Percentiles rank a stretch among this genome's conserved stretches.
These are phyloP conservation scores for Tilletia horrida DNA, from an alignment of 1,284 basidiomycete genomes.

Conservation along the genomic window DNA sequence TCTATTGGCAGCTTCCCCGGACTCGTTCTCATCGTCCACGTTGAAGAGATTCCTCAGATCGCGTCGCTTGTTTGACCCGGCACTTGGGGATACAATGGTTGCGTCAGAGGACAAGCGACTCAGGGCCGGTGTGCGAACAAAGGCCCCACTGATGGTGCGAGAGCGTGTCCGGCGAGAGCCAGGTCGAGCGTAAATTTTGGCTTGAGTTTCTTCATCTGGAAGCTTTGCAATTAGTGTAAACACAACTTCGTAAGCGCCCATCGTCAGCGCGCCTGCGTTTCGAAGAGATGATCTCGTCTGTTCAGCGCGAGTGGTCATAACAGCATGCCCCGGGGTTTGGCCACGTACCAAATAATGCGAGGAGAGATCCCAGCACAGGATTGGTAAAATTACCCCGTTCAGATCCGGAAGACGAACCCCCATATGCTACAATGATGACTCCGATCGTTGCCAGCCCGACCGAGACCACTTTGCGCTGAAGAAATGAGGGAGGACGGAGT, in stretches of 20 bases:
- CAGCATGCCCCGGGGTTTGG: slow-evolving; percentile 31
- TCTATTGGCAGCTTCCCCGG: background rate
- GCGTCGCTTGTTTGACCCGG: background rate
- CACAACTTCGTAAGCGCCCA: slow-evolving; percentile 52
- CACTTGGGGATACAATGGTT: background rate
- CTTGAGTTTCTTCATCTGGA: slow-evolving; percentile 33
- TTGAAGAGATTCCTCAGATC: background rate
- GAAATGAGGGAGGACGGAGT: background rate
- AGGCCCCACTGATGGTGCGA: slow-evolving; percentile 7
- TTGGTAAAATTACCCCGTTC: slow-evolving; percentile 25
- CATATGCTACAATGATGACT: slow-evolving; percentile 49
- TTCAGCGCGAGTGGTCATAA: slow-evolving; percentile 12
- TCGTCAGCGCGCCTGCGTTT: slow-evolving; percentile 47
- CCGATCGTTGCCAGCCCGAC: slow-evolving; percentile 47
- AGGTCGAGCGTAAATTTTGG: background rate
- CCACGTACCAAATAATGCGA: slow-evolving; percentile 33
- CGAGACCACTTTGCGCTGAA: slow-evolving; percentile 41
- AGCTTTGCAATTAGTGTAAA: slow-evolving; percentile 51
- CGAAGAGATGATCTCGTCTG: background rate
- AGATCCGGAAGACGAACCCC: slow-evolving; percentile 41
- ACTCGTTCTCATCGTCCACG: background rate
- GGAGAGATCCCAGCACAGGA: slow-evolving; percentile 10
- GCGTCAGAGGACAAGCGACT: background rate
- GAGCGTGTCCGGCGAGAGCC: slow-evolving; percentile 5
- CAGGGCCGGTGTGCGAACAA: background rate